Evolutionary conservation across 2,329 filamentous ascomycete genomes (phyloP).

Genomic region (Sporothrix humicola): DNA sequence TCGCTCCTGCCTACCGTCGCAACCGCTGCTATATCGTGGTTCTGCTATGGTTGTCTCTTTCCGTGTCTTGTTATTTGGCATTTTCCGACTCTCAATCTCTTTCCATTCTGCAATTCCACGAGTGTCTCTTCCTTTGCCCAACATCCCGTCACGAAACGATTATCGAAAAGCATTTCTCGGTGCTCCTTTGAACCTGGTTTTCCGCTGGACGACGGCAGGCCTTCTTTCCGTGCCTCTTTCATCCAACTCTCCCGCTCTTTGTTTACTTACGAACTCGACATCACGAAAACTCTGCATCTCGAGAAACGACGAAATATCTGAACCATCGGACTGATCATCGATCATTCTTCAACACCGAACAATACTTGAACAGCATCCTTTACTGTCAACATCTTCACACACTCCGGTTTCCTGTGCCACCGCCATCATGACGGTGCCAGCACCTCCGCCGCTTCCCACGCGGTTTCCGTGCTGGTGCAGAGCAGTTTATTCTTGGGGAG

Average conservation of each 20-base stretch:
- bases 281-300: neutral
- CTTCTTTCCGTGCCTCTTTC: constrained; percentile 1
- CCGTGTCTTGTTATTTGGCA: constrained; percentile 26
- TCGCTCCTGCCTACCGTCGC: constrained; percentile 13
- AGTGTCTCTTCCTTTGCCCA: neutral
- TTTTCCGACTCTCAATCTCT: constrained; percentile 15
- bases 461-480: constrained; percentile 36
- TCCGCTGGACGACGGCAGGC: neutral
- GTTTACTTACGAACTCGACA: neutral
- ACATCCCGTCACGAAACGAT: neutral
- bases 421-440: constrained; percentile 33
- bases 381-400: neutral
- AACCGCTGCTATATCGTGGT: constrained; percentile 26
- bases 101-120: neutral
- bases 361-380: neutral
- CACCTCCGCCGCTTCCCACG: constrained; percentile 41
- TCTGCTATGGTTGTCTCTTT: constrained; percentile 15
- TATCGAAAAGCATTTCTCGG: constrained; percentile 1
- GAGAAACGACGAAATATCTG: neutral
- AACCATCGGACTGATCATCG: constrained; percentile 4
- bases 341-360: neutral
- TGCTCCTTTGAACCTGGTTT: constrained; percentile 1
- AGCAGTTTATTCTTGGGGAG: constrained; percentile 79
- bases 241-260: neutral
- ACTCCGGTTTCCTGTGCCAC: neutral